These are phyloP conservation scores for Cryphonectria naterciae DNA, from an alignment of 2,329 filamentous ascomycete species.

Conservation along the genomic window DNA sequence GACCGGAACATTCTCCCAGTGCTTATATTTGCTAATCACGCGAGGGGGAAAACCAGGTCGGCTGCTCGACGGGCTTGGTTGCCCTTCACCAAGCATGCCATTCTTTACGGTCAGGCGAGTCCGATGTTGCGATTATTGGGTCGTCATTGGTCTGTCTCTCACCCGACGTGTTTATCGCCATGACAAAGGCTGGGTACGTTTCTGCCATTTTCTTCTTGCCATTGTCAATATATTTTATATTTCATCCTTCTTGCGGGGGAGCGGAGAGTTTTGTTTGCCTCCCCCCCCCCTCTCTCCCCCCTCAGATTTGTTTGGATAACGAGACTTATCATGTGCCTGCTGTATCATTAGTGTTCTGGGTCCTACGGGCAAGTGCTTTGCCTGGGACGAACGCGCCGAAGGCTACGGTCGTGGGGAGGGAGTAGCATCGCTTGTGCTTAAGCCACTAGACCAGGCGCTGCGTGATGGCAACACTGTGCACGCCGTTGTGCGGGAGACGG, in stretches of 20 bases:
- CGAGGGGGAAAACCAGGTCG: conserved; percentile 23
- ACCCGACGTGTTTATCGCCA: conserved; percentile 25
- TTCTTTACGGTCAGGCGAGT: conserved; percentile 42
- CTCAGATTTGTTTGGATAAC: no score
- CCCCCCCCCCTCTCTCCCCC: no score
- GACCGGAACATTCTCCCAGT: no score
- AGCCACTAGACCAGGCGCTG: conserved; percentile 51
- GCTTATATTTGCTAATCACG: no score
- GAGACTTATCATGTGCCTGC: no score
- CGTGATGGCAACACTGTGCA: conserved; percentile 48
- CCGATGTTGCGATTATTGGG: conserved; percentile 20
- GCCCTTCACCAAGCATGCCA: conserved; percentile 45
- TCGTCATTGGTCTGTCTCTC: conserved; percentile 18
- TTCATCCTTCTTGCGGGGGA: no score
- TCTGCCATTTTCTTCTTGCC: background rate
- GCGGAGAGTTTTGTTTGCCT: no score
- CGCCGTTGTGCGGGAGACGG: conserved; percentile 45
- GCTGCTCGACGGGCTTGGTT: conserved; percentile 45
- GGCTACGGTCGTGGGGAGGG: conserved; percentile 57
- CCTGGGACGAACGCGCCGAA: conserved; percentile 44
- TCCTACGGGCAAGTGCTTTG: conserved; percentile 26
- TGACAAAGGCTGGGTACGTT: conserved; percentile 16
- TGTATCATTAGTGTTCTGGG: background rate
- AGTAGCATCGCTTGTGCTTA: conserved; percentile 50
- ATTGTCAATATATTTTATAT: no score